Evolutionary conservation across 108 stramenopile genomes (phyloP).

Genomic region (Stephanodiscus triporus): DNA sequence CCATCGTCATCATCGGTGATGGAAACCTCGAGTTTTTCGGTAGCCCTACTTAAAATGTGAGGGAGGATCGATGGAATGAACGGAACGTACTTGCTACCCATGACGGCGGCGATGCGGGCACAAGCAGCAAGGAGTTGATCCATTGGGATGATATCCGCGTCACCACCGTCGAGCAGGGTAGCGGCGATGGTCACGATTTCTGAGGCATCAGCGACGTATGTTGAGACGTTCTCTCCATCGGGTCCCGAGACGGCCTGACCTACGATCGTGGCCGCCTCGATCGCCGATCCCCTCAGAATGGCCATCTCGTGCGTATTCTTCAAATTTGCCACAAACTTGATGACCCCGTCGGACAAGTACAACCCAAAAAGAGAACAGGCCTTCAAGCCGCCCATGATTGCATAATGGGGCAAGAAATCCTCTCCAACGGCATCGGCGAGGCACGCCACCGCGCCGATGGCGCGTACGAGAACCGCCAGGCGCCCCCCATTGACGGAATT

Average conservation of each 20-base stretch:
- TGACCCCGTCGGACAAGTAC: slow-evolving; percentile 9
- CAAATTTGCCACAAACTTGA: slow-evolving; percentile 5
- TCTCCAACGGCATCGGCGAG: slow-evolving; percentile 70
- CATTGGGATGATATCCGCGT: slow-evolving; percentile 50
- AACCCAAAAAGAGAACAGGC: slow-evolving; percentile 38
- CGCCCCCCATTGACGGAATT: slow-evolving; percentile 41
- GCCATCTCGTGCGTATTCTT: slow-evolving; percentile 44
- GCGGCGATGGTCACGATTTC: slow-evolving; percentile 61
- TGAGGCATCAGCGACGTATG: slow-evolving; percentile 61
- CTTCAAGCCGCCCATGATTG: slow-evolving; percentile 65
- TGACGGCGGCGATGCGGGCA: slow-evolving; percentile 81
- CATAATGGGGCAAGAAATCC: slow-evolving; percentile 69
- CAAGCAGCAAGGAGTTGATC: slow-evolving; percentile 76
- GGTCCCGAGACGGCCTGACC: slow-evolving; percentile 63
- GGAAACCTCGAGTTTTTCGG: slow-evolving; percentile 59
- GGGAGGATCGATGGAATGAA: slow-evolving; percentile 70
- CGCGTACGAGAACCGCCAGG: slow-evolving; percentile 59
- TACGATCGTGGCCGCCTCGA: slow-evolving; percentile 79
- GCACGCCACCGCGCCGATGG: slow-evolving; percentile 70
- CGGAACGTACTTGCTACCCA: slow-evolving; percentile 65
- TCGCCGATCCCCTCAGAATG: slow-evolving; percentile 60
- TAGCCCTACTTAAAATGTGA: slow-evolving; percentile 59
- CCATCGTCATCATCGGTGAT: slow-evolving; percentile 43
- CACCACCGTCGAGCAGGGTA: slow-evolving; percentile 39
- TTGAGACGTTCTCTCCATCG: slow-evolving; percentile 43